Evolutionary conservation across 2,329 filamentous ascomycete genomes (phyloP), one percentile per base, ranked within the genome.

Genomic region (Phialophora verrucosa): DNA sequence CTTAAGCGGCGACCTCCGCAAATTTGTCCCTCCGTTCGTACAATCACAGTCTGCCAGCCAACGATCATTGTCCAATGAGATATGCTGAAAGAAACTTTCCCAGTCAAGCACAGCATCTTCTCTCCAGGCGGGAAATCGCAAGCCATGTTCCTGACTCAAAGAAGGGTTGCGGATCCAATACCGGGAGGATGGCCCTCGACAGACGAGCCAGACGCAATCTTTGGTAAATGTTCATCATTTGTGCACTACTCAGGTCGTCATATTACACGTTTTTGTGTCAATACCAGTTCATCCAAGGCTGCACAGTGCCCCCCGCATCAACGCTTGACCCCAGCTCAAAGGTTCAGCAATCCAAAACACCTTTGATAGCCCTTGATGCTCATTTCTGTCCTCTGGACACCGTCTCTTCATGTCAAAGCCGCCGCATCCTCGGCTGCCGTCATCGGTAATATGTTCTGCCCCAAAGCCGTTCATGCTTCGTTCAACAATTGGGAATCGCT

Each of bases 301-400:
- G 64, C 53, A 29, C 60, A 11, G 47, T 61, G 58, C 42, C 58
- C 23, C 44, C 58, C 35, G 49, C 44, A 53, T 49, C 50, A 42
- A 54, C 42, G 54, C n/a, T 54, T 31, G 51, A 49, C 42, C 38
- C 27, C 59, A 56, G 50, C 62, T 32, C 50, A 57, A 58, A 58
- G 50, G 59, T 49, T 54, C 50, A 63, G 61, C 66, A 69, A 69
- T 66, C 66, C 66, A 66, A 69, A 69, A 66, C 57, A 61, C 55
- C 60, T 64, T 55, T 54, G 57, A 57, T 44, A n/a, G 38, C 38
- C 38, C 38, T 44, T 44, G 38, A 44, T 44, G 38, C 38, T 44
- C 38, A n/a, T 56, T 44, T 55, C 29, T 32, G 47, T 66, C 59
- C 57, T 53, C 59, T 64, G 49, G 44, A 64, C 32, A 32, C 25